Base-by-base conservation (phyloP, 345 rosid genomes). In the Corchorus capsularis region DNA sequence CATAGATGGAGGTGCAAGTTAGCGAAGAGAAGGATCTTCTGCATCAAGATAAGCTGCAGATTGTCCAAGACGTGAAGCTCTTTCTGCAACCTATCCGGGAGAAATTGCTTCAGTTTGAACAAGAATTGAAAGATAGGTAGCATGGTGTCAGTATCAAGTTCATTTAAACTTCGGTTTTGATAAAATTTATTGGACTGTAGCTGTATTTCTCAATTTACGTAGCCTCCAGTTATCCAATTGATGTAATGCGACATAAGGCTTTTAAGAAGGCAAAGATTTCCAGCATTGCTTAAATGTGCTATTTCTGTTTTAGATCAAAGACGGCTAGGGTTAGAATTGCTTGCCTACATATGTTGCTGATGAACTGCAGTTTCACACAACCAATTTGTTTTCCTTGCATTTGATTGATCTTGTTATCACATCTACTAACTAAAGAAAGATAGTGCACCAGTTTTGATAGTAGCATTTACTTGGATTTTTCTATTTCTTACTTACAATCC, bases 81-180 rank as follows among this genome's bases (percentile, higher is more conserved):
- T 89, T 94, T 80, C 47, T 89, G 86, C 82, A 83, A 86, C 94
- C 98, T 35, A 82, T 92, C 57, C 91, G 94, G 10, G 86, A 88
- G 80, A 94, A 86, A 81, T 81, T 92, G 83, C 73, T 77, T 53
- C 89, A 85, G 79, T 94, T 94, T 32, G 98, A 94, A 85, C 88
- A 87, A 79, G 98, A 94, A 76, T 92, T 94, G 56, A 92, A 86
- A 83, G 97, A 87, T 61, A 79, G 91, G 77, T 89, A 94, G 87
- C 67, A 22, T 27, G 55, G 32, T 6, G 13, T 19, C 45, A 9
- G 15, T 43, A 34, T 16, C n/a, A 63, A 9, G 14, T 55, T 65
- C 2, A 12, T 62, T 49, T 5, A 57, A 68, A 47, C 19, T 72
- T 50, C 22, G 53, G 9, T 15, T 37, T 71, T 52, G 19, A 54